A percentile compares a stretch with the other conserved stretches of the same genome.
phyloP scores from a whole-genome alignment of 768 basidiomycete genomes.

The Epithele typhae region DNA sequence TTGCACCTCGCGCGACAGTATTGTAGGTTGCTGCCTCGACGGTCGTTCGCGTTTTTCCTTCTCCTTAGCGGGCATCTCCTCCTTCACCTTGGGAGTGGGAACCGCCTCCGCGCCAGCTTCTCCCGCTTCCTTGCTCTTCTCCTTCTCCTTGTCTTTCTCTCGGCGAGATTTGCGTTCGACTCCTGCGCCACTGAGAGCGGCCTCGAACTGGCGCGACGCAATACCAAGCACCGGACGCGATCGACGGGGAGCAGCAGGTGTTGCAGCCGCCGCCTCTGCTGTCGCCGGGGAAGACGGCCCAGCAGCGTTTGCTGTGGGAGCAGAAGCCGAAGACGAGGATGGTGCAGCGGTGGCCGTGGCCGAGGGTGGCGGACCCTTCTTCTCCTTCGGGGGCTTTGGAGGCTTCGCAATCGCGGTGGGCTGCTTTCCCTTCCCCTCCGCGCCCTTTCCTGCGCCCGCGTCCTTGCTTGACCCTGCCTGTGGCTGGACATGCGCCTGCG shows the following conservation, averaged over 20 bases:
- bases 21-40: slow-evolving; percentile 10
- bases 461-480: neutral
- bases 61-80: neutral
- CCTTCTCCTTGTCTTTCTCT: slow-evolving; percentile 33
- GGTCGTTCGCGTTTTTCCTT: slow-evolving; percentile 9
- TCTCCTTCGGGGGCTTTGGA: slow-evolving; percentile 14
- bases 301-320: slow-evolving; percentile 7
- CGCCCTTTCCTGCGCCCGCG: neutral
- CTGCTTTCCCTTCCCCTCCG: slow-evolving; percentile 11
- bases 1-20: slow-evolving; percentile 13
- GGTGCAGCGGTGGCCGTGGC: slow-evolving; percentile 11
- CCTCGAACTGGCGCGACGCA: slow-evolving; percentile 67
- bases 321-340: slow-evolving; percentile 15
- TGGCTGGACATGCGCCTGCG: slow-evolving; percentile 16
- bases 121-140: too few species aligned
- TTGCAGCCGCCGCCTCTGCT: slow-evolving; percentile 17
- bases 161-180: slow-evolving; percentile 33
- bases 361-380: slow-evolving; percentile 10
- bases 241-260: too few species aligned
- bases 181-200: slow-evolving; percentile 62
- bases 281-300: slow-evolving; percentile 9
- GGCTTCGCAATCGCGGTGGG: slow-evolving; percentile 6
- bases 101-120: neutral
- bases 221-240: slow-evolving; percentile 58
- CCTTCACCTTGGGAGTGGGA: neutral